Evolutionary conservation across 495 filamentous ascomycete genomes (phyloP).

Genomic region (Penicillium robsamsonii): DNA sequence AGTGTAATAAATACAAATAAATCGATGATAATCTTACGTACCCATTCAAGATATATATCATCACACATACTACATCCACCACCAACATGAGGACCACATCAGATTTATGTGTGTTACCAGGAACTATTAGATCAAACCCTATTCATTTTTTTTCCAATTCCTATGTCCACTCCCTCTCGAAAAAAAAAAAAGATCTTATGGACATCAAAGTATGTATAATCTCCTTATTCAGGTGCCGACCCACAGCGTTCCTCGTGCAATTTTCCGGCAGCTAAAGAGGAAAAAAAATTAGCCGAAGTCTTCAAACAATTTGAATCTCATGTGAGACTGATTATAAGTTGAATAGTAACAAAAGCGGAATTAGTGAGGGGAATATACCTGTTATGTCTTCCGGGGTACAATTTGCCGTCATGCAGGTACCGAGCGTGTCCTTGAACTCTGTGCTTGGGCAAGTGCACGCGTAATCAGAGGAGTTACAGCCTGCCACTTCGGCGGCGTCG

Average conservation of each 20-base stretch:
- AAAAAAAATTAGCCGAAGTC: not conserved
- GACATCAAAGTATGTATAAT: not conserved
- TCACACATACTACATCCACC: not conserved
- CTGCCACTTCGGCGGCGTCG: conserved; percentile 18
- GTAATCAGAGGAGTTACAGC: conserved; percentile 19
- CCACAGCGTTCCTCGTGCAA: conserved; percentile 21
- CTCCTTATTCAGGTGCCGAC: not conserved
- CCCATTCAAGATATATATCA: not conserved
- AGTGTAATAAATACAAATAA: not conserved
- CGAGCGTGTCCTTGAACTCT: conserved; percentile 21
- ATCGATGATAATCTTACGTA: not conserved
- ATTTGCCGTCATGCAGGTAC: conserved; percentile 14
- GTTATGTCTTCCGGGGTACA: conserved; percentile 17
- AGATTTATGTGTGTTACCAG: not conserved
- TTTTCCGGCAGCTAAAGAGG: conserved; percentile 12
- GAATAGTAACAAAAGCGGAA: too few species aligned
- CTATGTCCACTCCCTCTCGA: not conserved
- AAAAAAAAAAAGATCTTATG: not conserved
- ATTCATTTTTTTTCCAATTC: not conserved
- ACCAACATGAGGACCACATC: not conserved
- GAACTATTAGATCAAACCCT: not conserved
- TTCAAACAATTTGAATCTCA: not conserved
- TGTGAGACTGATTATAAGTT: not conserved
- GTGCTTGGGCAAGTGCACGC: conserved; percentile 22
- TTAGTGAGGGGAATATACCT: conserved; percentile 10